Conservation (phyloP, 1,284 basidiomycete genomes). For the Chondrostereum purpureum region DNA sequence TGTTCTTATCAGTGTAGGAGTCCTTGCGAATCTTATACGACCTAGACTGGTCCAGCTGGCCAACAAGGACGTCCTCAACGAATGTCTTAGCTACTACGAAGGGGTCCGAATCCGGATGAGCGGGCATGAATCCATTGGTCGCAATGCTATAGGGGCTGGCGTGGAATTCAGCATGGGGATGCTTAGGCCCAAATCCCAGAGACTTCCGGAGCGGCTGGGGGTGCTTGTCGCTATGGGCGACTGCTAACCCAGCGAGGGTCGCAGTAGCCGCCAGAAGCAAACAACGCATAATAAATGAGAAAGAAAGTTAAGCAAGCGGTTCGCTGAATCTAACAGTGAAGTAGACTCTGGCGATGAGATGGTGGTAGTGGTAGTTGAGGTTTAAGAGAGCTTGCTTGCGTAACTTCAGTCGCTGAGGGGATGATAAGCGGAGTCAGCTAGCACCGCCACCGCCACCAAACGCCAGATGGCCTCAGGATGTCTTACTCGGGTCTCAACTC, state of each 20-base stretch:
- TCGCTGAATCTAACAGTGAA: not conserved
- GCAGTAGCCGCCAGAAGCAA: conserved; percentile 35
- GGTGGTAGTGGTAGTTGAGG: not conserved
- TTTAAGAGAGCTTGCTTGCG: not conserved
- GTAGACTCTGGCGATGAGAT: not conserved
- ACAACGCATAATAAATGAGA: conserved; percentile 15
- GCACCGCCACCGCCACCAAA: too few species aligned
- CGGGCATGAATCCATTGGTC: conserved; percentile 33
- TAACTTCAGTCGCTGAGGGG: too few species aligned
- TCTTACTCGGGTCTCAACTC: too few species aligned
- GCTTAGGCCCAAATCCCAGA: conserved; percentile 71
- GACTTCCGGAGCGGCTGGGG: conserved; percentile 58
- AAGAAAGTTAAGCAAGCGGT: not conserved
- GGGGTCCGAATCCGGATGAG: conserved; percentile 37
- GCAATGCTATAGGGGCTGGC: conserved; percentile 41
- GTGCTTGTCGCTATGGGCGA: conserved; percentile 26
- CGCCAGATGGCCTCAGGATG: too few species aligned
- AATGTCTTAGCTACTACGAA: conserved; percentile 57
- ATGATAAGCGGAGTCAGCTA: too few species aligned
- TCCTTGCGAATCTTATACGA: conserved; percentile 63
- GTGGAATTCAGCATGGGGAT: conserved; percentile 65
- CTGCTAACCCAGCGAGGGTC: conserved; percentile 31
- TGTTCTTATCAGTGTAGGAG: conserved; percentile 81
- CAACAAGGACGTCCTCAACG: conserved; percentile 40
- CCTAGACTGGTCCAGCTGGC: conserved; percentile 30